These are phyloP conservation scores for Calonectria naviculata DNA, from an alignment of 2,329 filamentous ascomycete species.

Conservation along the genomic window DNA sequence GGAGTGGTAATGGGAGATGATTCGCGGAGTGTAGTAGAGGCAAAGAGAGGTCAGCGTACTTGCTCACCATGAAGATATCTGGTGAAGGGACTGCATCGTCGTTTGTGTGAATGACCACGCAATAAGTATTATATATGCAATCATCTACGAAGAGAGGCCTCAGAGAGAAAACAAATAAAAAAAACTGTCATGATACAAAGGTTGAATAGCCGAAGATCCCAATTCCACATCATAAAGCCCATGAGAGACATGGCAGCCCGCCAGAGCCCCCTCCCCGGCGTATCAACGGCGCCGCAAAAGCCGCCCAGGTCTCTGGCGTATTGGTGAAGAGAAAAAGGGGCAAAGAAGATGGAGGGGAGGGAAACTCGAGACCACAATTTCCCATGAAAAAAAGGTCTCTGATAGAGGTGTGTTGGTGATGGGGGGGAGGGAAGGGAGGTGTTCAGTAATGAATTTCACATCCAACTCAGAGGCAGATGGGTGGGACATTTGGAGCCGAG, in stretches of 20 bases:
- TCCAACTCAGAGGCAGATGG: background rate
- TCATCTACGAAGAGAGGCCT: background rate
- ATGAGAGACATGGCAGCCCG: constrained; percentile 4
- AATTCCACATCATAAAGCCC: constrained; percentile 5
- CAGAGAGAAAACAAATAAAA: background rate
- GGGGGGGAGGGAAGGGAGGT: background rate
- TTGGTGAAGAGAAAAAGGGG: background rate
- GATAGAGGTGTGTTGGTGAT: background rate
- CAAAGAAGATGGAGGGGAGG: background rate
- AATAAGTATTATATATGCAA: constrained; percentile 1
- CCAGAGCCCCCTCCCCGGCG: background rate
- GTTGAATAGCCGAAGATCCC: background rate
- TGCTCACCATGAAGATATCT: background rate
- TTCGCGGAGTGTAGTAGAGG: background rate
- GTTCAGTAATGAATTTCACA: background rate
- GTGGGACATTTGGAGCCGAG: background rate
- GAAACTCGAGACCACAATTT: constrained; percentile 3
- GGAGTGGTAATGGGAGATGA: background rate
- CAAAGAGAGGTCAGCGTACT: background rate
- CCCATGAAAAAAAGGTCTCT: background rate
- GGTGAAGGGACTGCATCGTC: background rate
- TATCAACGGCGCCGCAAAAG: constrained; percentile 2
- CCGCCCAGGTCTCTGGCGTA: background rate
- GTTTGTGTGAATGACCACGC: background rate
- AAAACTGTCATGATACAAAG: background rate